Evolutionary conservation across 331 rosid genomes (phyloP).

Genomic region (Spiraea crenata): DNA sequence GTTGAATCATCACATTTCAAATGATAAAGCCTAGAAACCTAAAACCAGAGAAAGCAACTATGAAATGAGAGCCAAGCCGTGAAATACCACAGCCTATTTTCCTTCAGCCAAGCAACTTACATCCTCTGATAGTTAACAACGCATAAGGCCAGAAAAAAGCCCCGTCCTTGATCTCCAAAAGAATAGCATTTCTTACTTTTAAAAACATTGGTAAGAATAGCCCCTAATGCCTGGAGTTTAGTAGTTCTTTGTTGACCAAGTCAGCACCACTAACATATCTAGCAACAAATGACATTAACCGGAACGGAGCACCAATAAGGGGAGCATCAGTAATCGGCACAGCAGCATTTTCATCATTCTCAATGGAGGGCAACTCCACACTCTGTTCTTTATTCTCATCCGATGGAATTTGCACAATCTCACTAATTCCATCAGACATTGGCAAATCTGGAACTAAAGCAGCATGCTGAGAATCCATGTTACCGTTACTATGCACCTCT

Average conservation of each 20-base stretch:
- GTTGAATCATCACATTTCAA: not conserved
- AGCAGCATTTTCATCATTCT: constrained; percentile 33
- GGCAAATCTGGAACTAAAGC: constrained; percentile 22
- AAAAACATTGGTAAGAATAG: not conserved
- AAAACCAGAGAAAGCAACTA: not conserved
- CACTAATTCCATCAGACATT: constrained; percentile 43
- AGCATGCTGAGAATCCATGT: constrained; percentile 16
- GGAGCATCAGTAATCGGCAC: constrained; percentile 79
- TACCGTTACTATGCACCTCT: constrained; percentile 24
- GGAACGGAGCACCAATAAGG: constrained; percentile 88
- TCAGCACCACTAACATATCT: constrained; percentile 90
- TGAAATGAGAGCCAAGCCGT: not conserved
- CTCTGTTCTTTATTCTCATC: constrained; percentile 45
- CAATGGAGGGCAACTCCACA: constrained; percentile 33
- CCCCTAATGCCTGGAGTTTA: constrained; percentile 27
- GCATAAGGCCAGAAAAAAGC: not conserved
- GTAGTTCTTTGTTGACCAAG: constrained; percentile 47
- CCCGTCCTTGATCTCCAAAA: not conserved
- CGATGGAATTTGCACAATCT: constrained; percentile 70
- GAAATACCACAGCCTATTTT: not conserved
- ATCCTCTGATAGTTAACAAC: not conserved
- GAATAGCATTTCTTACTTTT: not conserved
- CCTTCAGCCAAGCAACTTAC: not conserved
- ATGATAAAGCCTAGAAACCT: not conserved
- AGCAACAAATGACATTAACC: constrained; percentile 76